Conservation (phyloP, 2,329 filamentous ascomycete genomes). For the Saccharata proteae region DNA sequence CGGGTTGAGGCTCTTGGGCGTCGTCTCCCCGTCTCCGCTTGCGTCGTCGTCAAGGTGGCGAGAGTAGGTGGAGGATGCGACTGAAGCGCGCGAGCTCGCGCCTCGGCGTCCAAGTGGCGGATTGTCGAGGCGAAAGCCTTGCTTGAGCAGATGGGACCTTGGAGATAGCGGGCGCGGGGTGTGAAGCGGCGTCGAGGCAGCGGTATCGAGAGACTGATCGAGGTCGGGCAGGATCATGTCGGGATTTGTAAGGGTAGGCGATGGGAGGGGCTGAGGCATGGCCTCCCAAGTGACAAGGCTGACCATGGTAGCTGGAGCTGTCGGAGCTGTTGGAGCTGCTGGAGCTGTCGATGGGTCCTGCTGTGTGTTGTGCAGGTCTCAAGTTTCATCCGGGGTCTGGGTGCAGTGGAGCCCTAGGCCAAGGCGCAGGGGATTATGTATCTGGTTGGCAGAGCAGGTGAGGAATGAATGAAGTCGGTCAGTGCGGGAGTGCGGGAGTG, state of each 20-base stretch:
- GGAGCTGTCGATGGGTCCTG: too few relatives aligned
- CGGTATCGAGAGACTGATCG: conserved; percentile 13
- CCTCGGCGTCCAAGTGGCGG: conserved; percentile 18
- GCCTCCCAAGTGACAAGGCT: conserved; percentile 7
- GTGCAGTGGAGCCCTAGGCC: too few relatives aligned
- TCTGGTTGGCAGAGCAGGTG: too few relatives aligned
- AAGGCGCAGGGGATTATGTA: too few relatives aligned
- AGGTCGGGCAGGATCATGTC: conserved; percentile 80
- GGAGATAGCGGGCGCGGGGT: conserved; percentile 34
- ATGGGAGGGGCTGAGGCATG: conserved; percentile 37
- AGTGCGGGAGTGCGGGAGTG: too few relatives aligned
- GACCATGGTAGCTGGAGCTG: conserved; percentile 2
- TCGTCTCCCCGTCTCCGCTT: conserved; percentile 6
- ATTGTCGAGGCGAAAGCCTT: conserved; percentile 14
- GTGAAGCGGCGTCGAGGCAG: conserved; percentile 40
- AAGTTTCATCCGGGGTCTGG: too few relatives aligned
- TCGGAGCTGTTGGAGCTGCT: not conserved
- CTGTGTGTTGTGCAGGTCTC: too few relatives aligned
- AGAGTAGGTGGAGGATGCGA: too few relatives aligned
- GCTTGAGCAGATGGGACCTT: conserved; percentile 17
- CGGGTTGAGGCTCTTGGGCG: conserved; percentile 5
- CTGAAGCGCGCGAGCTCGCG: conserved; percentile 2
- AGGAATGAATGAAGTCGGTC: too few relatives aligned
- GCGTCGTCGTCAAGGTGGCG: too few relatives aligned
- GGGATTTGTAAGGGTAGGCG: conserved; percentile 81